phyloP scores from a whole-genome alignment of 2,329 filamentous ascomycete genomes.

The Pseudocercospora musae region DNA sequence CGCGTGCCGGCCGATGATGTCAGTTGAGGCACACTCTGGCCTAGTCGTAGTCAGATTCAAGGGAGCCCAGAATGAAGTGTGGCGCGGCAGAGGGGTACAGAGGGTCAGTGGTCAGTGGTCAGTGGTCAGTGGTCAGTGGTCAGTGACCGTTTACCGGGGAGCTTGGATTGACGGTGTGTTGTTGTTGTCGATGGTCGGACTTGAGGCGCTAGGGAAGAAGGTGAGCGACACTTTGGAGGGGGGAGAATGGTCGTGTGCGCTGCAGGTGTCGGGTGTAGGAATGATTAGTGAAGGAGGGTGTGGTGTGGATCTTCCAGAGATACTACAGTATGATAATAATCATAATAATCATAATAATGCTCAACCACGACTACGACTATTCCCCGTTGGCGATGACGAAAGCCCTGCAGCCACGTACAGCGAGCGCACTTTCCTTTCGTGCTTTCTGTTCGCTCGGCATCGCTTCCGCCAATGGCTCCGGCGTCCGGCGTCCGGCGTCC shows the following conservation, averaged over 20 bases:
- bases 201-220: neutral
- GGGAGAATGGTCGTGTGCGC: neutral
- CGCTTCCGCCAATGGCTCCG: neutral
- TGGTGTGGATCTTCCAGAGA: neutral
- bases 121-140: too few relatives aligned
- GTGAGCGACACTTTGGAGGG: too few relatives aligned
- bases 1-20: conserved; percentile 17
- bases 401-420: neutral
- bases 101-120: too few relatives aligned
- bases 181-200: neutral
- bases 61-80: neutral
- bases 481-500: too few relatives aligned
- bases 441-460: neutral
- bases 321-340: too few relatives aligned
- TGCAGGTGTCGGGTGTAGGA: neutral
- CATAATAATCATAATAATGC: too few relatives aligned
- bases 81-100: neutral
- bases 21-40: conserved; percentile 9
- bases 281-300: neutral
- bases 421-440: too few relatives aligned
- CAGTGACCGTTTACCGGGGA: conserved; percentile 1
- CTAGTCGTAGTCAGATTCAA: conserved; percentile 4
- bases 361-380: too few relatives aligned
- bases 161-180: neutral
- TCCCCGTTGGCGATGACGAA: too few relatives aligned